Conservation (phyloP, 305 asterid species). For the Solanum hybrid region DNA sequence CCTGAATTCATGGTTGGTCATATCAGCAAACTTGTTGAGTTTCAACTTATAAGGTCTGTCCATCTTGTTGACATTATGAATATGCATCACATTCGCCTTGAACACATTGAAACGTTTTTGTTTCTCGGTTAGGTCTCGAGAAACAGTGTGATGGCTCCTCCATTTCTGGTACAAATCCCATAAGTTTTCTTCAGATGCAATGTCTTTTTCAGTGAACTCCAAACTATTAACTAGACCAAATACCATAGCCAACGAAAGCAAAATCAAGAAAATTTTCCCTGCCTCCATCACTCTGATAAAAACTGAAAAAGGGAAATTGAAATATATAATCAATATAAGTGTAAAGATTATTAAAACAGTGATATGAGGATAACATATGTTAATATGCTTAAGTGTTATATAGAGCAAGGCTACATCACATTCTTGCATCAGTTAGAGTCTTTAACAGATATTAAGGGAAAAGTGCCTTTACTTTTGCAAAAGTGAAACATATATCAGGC, state of each 20-base stretch:
- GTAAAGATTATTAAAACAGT: neutral
- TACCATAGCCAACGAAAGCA: conserved; percentile 25
- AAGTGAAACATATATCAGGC: conserved; percentile 8
- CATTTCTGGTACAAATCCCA: conserved; percentile 66
- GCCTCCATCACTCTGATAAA: conserved; percentile 14
- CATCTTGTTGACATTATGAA: conserved; percentile 58
- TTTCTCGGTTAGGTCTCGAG: conserved; percentile 52
- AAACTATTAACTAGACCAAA: conserved; percentile 34
- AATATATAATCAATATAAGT: neutral
- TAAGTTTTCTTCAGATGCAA: conserved; percentile 52
- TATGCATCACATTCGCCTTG: conserved; percentile 51
- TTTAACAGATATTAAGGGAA: conserved; percentile 16
- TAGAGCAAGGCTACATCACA: neutral
- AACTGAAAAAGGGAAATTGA: neutral
- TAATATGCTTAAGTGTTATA: neutral
- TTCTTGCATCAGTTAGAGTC: neutral
- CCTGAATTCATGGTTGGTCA: conserved; percentile 70
- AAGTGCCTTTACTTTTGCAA: conserved; percentile 10
- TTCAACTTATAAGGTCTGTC: conserved; percentile 69
- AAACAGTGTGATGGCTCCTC: conserved; percentile 66
- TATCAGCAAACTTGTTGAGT: conserved; percentile 69
- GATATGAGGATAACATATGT: neutral
- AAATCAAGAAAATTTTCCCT: conserved; percentile 24
- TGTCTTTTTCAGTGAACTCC: conserved; percentile 62
- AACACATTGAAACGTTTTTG: conserved; percentile 67